Evolutionary conservation across 1,284 basidiomycete genomes (phyloP), one percentile per base, ranked within the genome.

Genomic region (Leccinum solheimii): DNA sequence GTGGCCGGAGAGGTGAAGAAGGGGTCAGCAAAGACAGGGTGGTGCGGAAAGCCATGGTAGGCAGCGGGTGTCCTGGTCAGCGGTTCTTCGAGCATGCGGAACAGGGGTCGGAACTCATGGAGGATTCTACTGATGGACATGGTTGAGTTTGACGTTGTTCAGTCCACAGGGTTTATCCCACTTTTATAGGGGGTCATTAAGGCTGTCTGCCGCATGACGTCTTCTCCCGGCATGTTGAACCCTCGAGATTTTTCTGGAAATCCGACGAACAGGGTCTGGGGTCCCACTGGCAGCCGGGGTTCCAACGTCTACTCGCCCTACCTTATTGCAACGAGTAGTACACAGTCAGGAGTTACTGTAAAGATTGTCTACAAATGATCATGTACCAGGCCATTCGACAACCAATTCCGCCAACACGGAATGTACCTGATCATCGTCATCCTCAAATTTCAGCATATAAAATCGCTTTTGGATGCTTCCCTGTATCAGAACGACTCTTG

Each of bases 371-470:
- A 55, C 43, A 58, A 55, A 49, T 6, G 21, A 53, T 65, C 58
- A 73, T 65, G 65, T 32, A 4, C 80, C 79, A 36, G 90, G 90
- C 83, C 86, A 91, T 69, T 90, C 89, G 36, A 92, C 90, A 8
- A 92, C 91, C 81, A 80, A 86, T 58, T 89, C 85, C 1, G 89
- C 88, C 26, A 82, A 76, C 16, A 92, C 88, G 32, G 79, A 69
- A 67, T 92, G 89, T 62, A 89, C 86, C 72, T 90, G 88, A 68
- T 91, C 87, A 64, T 91, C 90, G 64, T 92, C 90, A 62, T 93
- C 90, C 69, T 92, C 90, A 65, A 92, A 92, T 68, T 88, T 90
- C 30, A 92, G 80, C 72, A 87, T 87, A 75, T 92, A 92, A 57
- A 77, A 72, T 56, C 79, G 71, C 72, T 83, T 80, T 58, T 79